Conservation (phyloP, 1,139 yeast genomes). For the Saccharomyces hybrid region DNA sequence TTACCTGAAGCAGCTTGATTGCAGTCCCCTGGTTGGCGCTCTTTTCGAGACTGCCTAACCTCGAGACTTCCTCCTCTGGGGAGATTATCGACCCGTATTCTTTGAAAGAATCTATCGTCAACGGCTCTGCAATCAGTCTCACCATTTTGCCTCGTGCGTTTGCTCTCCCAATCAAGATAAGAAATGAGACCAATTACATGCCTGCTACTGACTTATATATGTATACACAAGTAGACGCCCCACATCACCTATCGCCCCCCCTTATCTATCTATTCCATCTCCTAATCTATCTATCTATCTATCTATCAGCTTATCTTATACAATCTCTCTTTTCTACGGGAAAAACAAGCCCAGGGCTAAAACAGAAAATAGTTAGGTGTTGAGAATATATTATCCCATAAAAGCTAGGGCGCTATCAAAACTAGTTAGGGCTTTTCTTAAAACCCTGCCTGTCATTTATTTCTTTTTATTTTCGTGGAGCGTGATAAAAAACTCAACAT, state of each 20-base stretch:
- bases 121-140: constrained; percentile 21
- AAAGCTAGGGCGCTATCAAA: not conserved
- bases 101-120: constrained; percentile 44
- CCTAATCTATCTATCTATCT: not conserved
- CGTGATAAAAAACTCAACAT: not conserved
- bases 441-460: not conserved
- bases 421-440: not conserved
- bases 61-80: constrained; percentile 43
- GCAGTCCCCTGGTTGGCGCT: constrained; percentile 93
- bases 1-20: constrained; percentile 61
- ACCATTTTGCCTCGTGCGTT: not conserved
- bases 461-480: not conserved
- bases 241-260: not conserved
- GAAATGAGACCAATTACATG: not conserved
- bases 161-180: not conserved
- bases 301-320: not conserved
- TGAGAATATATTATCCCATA: not conserved
- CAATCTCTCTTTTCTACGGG: not conserved
- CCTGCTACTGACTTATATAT: not conserved
- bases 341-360: not conserved
- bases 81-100: constrained; percentile 51
- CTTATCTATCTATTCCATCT: not conserved
- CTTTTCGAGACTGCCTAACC: constrained; percentile 37
- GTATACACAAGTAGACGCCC: not conserved
- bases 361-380: not conserved